Conservation (phyloP, 176 grass and related monocot species). For the Triticum dicoccoides region DNA sequence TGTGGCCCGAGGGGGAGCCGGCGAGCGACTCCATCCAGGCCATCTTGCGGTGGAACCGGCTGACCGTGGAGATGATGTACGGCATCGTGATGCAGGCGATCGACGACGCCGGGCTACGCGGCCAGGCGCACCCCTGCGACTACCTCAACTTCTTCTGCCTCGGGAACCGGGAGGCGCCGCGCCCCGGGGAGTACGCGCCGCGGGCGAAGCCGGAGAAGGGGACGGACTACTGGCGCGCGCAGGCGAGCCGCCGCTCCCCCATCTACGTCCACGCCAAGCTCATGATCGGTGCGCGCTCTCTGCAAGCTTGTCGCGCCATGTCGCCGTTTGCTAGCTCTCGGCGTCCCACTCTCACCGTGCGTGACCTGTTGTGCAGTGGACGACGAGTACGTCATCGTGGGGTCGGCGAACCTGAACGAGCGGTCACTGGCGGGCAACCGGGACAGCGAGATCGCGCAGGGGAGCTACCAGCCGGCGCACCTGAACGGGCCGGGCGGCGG, state of each 20-base stretch:
- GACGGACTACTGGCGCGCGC: slow-evolving; percentile 70
- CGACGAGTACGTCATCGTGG: slow-evolving; percentile 83
- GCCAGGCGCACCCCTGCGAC: slow-evolving; percentile 71
- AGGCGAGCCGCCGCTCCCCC: slow-evolving; percentile 61
- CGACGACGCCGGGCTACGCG: slow-evolving; percentile 57
- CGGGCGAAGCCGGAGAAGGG: slow-evolving; percentile 34
- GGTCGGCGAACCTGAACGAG: slow-evolving; percentile 93
- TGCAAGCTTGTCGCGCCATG: neutral
- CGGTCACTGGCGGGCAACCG: slow-evolving; percentile 82
- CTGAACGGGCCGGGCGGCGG: slow-evolving; percentile 41
- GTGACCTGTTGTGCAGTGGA: slow-evolving; percentile 38
- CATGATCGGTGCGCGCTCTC: slow-evolving; percentile 68
- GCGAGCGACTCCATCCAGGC: slow-evolving; percentile 61
- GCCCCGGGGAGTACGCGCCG: slow-evolving; percentile 50
- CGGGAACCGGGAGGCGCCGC: slow-evolving; percentile 64
- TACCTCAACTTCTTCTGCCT: slow-evolving; percentile 98
- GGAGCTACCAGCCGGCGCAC: slow-evolving; percentile 83
- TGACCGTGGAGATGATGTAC: slow-evolving; percentile 86
- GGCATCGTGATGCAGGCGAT: slow-evolving; percentile 61
- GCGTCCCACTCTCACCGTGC: neutral
- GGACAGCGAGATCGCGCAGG: slow-evolving; percentile 90
- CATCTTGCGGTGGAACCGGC: slow-evolving; percentile 73
- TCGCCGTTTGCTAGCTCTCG: neutral
- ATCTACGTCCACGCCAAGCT: slow-evolving; percentile 94
- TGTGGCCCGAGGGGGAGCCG: slow-evolving; percentile 87